Percentiles rank a stretch among this genome's conserved stretches.
These are phyloP conservation scores for Lipomyces mesembrius DNA, from an alignment of 805 yeast genomes.

Conservation along the genomic window DNA sequence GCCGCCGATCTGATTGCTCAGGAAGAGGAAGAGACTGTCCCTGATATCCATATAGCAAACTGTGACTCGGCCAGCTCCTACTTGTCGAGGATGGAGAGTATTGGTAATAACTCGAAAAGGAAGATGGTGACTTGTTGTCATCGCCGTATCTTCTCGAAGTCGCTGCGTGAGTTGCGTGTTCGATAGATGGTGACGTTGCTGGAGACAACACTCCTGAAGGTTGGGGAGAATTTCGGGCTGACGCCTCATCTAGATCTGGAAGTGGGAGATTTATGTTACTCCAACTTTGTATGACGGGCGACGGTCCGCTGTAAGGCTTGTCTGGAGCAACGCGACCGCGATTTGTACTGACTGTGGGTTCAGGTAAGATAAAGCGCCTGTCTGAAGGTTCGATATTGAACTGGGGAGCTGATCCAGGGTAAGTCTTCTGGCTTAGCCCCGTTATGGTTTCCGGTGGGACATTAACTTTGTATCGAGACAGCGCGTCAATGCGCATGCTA, in stretches of 20 bases:
- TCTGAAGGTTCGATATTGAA: neutral
- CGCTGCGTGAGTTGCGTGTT: neutral
- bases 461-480: constrained; percentile 1
- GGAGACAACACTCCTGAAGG: neutral
- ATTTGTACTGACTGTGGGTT: neutral
- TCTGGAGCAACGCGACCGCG: constrained; percentile 1
- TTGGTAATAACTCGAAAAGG: neutral
- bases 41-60: neutral
- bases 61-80: neutral
- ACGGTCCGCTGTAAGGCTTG: neutral
- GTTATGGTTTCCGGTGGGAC: constrained; percentile 5
- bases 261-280: neutral
- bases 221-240: neutral
- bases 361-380: constrained; percentile 1
- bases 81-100: neutral
- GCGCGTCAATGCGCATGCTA: constrained; percentile 3
- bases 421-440: constrained; percentile 3
- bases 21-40: neutral
- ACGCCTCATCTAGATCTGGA: neutral
- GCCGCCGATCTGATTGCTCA: neutral
- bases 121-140: neutral
- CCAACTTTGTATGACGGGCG: neutral
- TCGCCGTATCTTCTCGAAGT: neutral
- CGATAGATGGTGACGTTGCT: neutral
- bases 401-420: constrained; percentile 8